Conservation (phyloP, 2,329 filamentous ascomycete genomes). For the Colletotrichum euphorbiae region DNA sequence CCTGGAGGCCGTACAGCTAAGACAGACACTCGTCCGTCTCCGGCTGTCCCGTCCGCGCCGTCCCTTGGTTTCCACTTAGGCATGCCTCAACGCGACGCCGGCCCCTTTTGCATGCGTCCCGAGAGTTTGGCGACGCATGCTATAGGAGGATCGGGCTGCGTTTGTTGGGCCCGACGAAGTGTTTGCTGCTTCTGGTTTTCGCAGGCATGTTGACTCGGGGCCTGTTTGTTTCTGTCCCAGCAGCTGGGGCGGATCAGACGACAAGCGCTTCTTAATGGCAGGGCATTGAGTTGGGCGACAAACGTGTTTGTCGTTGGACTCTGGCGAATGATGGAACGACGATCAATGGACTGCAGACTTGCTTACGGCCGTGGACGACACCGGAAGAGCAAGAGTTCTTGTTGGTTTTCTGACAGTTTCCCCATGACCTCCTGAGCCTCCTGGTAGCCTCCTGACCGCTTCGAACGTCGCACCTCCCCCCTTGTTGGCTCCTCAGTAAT, state of each 20-base stretch:
- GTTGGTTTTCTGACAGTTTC: background rate
- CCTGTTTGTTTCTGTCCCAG: background rate
- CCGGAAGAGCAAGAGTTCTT: background rate
- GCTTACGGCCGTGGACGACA: background rate
- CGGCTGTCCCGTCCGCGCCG: background rate
- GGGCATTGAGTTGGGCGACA: background rate
- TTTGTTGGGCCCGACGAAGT: background rate
- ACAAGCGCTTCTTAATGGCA: too few relatives aligned
- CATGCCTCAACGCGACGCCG: background rate
- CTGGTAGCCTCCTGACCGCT: background rate
- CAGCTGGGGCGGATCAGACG: too few relatives aligned
- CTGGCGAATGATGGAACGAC: background rate
- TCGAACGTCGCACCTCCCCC: background rate
- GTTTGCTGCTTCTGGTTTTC: background rate
- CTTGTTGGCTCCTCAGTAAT: background rate
- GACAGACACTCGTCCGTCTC: background rate
- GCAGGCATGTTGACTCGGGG: too few relatives aligned
- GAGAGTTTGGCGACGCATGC: background rate
- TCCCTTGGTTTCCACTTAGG: background rate
- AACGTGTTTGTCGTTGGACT: background rate
- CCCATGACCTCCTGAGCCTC: background rate
- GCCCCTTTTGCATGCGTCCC: background rate
- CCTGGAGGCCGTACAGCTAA: background rate
- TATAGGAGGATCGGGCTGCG: background rate
- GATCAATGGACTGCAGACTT: background rate